These are phyloP conservation scores for Aspergillus proliferans DNA, from an alignment of 2,329 filamentous ascomycete species.

Conservation along the genomic window DNA sequence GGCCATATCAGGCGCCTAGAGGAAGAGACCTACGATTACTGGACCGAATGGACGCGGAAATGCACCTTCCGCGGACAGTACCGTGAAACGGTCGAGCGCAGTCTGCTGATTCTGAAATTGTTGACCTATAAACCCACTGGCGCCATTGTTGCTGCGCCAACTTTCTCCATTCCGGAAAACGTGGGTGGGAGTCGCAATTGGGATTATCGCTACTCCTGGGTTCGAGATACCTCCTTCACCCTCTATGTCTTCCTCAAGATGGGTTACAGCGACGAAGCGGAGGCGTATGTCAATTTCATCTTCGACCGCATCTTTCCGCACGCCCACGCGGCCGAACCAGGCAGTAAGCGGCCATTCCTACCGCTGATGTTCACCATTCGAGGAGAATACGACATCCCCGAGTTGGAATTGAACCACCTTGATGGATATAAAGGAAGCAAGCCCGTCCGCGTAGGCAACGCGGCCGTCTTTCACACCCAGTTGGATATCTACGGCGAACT, in stretches of 20 bases:
- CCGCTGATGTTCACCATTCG: constrained; percentile 79
- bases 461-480: constrained; percentile 68
- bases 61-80: constrained; percentile 67
- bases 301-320: constrained; percentile 56
- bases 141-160: constrained; percentile 69
- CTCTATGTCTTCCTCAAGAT: constrained; percentile 70
- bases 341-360: constrained; percentile 49
- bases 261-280: constrained; percentile 68
- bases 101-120: constrained; percentile 68
- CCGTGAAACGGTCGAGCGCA: constrained; percentile 64
- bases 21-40: constrained; percentile 63
- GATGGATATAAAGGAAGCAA: constrained; percentile 65
- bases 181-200: constrained; percentile 58
- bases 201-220: constrained; percentile 59
- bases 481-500: constrained; percentile 76
- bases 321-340: constrained; percentile 48
- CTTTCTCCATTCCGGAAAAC: constrained; percentile 70
- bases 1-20: constrained; percentile 57
- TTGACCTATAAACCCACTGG: constrained; percentile 73
- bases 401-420: constrained; percentile 61
- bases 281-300: constrained; percentile 74
- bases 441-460: constrained; percentile 71
- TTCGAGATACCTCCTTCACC: constrained; percentile 70
- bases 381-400: constrained; percentile 68
- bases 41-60: constrained; percentile 67